Evolutionary conservation across 1,139 yeast species (phyloP).

Genomic region (Scheffersomyces quercinus): DNA sequence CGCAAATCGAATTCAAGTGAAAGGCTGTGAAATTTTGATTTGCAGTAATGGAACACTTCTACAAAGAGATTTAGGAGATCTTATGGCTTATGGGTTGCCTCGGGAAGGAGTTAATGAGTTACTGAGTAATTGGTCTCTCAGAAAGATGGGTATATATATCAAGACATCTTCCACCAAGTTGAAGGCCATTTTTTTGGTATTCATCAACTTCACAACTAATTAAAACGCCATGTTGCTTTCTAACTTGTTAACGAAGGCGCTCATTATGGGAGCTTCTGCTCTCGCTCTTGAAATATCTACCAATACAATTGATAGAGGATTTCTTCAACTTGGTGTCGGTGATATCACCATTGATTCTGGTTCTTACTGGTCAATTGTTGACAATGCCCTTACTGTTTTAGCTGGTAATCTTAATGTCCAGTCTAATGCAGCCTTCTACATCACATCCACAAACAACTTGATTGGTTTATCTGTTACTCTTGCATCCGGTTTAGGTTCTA

Average conservation of each 20-base stretch:
- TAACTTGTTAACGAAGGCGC: neutral
- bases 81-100: no score
- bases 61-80: no score
- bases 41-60: no score
- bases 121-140: no score
- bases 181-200: no score
- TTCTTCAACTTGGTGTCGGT: slow-evolving; percentile 6
- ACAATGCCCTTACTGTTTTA: slow-evolving; percentile 25
- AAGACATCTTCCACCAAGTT: no score
- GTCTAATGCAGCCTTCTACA: slow-evolving; percentile 27
- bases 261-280: neutral
- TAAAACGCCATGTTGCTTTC: neutral
- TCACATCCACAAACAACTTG: slow-evolving; percentile 7
- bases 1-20: no score
- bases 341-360: slow-evolving; percentile 15
- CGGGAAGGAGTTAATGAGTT: no score
- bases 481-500: slow-evolving; percentile 5
- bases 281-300: neutral
- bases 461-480: slow-evolving; percentile 11
- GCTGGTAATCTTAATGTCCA: slow-evolving; percentile 23
- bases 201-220: no score
- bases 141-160: no score
- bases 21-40: no score
- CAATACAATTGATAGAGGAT: slow-evolving; percentile 9
- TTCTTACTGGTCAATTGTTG: slow-evolving; percentile 34